Conservation (phyloP, 2,329 filamentous ascomycete genomes). For the Lomentospora prolificans region DNA sequence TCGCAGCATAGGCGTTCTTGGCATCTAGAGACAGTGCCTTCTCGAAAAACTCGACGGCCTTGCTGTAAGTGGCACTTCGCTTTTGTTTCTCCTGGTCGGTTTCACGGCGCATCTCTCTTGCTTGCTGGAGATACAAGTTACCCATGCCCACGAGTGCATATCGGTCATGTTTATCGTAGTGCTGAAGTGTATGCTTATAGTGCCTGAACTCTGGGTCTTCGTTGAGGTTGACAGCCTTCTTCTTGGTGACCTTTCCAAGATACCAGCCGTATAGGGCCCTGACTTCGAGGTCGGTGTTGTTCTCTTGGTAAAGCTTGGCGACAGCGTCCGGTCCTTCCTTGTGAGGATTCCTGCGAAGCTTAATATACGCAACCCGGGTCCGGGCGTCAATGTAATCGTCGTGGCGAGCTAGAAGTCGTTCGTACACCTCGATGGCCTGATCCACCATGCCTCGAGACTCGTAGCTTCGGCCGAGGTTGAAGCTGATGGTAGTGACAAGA, state of each 20-base stretch:
- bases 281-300: constrained; percentile 80
- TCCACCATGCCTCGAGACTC: constrained; percentile 74
- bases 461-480: constrained; percentile 89
- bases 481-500: constrained; percentile 89
- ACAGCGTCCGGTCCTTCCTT: constrained; percentile 83
- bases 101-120: constrained; percentile 88
- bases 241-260: constrained; percentile 74
- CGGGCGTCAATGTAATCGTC: constrained; percentile 87
- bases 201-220: constrained; percentile 90
- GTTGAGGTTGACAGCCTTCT: constrained; percentile 66
- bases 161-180: constrained; percentile 95
- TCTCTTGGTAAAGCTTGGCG: constrained; percentile 73
- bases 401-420: constrained; percentile 75
- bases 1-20: constrained; percentile 90
- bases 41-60: constrained; percentile 96
- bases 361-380: constrained; percentile 82
- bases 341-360: constrained; percentile 67
- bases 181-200: constrained; percentile 91
- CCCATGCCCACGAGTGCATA: constrained; percentile 96
- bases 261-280: constrained; percentile 94
- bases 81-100: constrained; percentile 87
- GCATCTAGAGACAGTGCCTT: constrained; percentile 93
- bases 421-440: constrained; percentile 80
- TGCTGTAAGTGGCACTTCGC: constrained; percentile 74
- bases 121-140: constrained; percentile 77